Base-by-base conservation (phyloP, 2,329 filamentous ascomycete species). In the Xylariaceae sp. region DNA sequence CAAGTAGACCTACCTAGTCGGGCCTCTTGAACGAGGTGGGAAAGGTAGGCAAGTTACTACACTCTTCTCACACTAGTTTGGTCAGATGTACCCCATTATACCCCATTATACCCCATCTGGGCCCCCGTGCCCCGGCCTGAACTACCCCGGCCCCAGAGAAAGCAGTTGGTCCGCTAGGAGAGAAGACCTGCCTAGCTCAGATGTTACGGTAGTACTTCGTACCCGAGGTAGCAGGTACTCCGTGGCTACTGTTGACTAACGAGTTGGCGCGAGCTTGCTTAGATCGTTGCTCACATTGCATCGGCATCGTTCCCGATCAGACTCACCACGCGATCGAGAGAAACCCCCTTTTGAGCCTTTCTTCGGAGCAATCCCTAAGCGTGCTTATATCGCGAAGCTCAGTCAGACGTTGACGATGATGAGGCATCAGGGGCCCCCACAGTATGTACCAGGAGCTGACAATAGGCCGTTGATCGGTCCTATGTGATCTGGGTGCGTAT, bases 21-120 rank as follows among this genome's bases (percentile, higher is more conserved):
- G 63, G 67, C 61, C 68, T 70, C 67, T 70, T 55, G 63, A 66
- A 64, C 62, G 56, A 56, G 57, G 59, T 60, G 49, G 42, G 42
- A n/a, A 45, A 45, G 42, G 42, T 45, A 45, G 42, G 13, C 13
- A 45, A n/a, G 42, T 45, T 45, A 15, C 42, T 45, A 45, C 42
- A 45, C 42, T n/a, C n/a, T n/a, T 45, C 55, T 53, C 52, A 45
- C 62, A 49, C 56, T 52, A 64, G 66, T 61, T 60, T 65, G 65
- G 66, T 59, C 61, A 65, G 64, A 59, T 64, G 58, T 58, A 56
- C 59, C 60, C 57, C 54, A 57, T 55, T 53, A 23, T 52, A 48
- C 57, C 57, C 57, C 61, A 61, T 64, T 60, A 57, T 65, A 66
- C 64, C 67, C 67, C 67, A 69, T 64, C 60, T 58, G 53, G 58